These are phyloP conservation scores for Goffeauzyma gilvescens DNA, from an alignment of 768 basidiomycete genomes.

Conservation along the genomic window DNA sequence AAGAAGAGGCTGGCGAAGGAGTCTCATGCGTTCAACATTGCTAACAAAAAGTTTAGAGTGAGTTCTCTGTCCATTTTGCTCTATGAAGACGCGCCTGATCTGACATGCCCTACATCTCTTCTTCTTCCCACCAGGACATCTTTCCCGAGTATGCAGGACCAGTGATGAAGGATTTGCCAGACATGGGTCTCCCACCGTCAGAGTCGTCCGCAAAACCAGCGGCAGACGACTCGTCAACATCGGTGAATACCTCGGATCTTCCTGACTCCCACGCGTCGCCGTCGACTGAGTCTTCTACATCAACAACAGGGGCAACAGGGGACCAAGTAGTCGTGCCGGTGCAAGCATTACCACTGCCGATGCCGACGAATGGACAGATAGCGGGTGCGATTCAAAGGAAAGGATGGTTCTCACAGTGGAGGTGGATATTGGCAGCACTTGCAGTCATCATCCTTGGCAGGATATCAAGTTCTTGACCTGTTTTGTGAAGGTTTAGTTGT, in stretches of 20 bases:
- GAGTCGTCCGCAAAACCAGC: slow-evolving; percentile 9
- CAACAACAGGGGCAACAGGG: neutral
- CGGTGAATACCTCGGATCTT: neutral
- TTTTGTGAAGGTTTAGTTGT: too few species aligned
- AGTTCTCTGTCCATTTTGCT: slow-evolving; percentile 3
- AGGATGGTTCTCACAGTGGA: slow-evolving; percentile 13
- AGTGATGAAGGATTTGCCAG: slow-evolving; percentile 55
- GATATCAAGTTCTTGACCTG: slow-evolving; percentile 16
- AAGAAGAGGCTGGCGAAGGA: slow-evolving; percentile 56
- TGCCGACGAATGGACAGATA: neutral
- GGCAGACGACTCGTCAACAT: neutral
- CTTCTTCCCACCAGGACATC: neutral
- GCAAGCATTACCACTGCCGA: too few species aligned
- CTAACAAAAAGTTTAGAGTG: slow-evolving; percentile 51
- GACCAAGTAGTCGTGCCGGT: neutral
- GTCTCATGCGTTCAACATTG: slow-evolving; percentile 72
- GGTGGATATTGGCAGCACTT: slow-evolving; percentile 22
- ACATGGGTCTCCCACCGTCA: slow-evolving; percentile 48
- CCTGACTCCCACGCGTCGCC: neutral
- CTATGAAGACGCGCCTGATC: slow-evolving; percentile 37
- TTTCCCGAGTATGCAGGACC: slow-evolving; percentile 48
- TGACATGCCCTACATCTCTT: neutral
- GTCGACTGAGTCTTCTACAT: neutral
- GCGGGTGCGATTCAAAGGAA: neutral
- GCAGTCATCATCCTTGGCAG: slow-evolving; percentile 23